phyloP scores from a whole-genome alignment of 2,329 filamentous ascomycete species.

The Pezicula radicicola region DNA sequence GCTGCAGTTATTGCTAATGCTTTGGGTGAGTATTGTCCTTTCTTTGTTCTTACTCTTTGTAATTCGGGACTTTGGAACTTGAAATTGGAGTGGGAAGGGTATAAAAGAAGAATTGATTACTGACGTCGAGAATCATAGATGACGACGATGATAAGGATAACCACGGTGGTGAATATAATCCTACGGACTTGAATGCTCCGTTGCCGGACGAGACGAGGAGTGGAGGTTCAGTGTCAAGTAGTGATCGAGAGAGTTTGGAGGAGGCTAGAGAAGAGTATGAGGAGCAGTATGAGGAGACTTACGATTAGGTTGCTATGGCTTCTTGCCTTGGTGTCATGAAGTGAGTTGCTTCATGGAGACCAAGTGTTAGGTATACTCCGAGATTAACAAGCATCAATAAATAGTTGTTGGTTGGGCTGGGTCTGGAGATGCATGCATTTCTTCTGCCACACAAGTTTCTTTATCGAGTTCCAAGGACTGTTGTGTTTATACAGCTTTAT shows the following conservation, averaged over 20 bases:
- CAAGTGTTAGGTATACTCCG: too few relatives aligned
- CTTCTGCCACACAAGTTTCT: too few relatives aligned
- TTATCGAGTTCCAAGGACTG: too few relatives aligned
- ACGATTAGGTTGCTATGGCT: constrained; percentile 14
- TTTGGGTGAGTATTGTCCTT: constrained; percentile 45
- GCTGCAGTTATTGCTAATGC: constrained; percentile 55
- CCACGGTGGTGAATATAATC: background rate
- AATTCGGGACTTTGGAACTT: background rate
- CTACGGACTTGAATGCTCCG: background rate
- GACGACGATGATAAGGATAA: background rate
- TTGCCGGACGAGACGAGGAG: constrained; percentile 4
- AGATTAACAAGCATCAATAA: too few relatives aligned
- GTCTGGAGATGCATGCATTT: too few relatives aligned
- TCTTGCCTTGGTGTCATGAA: too few relatives aligned
- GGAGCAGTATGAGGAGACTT: constrained; percentile 45
- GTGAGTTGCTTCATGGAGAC: too few relatives aligned
- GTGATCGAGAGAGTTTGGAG: constrained; percentile 48
- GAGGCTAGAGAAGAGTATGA: constrained; percentile 50
- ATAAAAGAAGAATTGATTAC: background rate
- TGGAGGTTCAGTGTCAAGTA: constrained; percentile 36
- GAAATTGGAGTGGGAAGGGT: background rate
- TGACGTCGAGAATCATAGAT: background rate
- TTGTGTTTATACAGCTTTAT: too few relatives aligned
- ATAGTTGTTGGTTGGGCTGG: too few relatives aligned
- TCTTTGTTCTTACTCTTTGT: background rate